Evolutionary conservation across 2,329 filamentous ascomycete genomes (phyloP), one percentile per base, ranked within the genome.

Genomic region (Paraconiothyrium brasiliense): DNA sequence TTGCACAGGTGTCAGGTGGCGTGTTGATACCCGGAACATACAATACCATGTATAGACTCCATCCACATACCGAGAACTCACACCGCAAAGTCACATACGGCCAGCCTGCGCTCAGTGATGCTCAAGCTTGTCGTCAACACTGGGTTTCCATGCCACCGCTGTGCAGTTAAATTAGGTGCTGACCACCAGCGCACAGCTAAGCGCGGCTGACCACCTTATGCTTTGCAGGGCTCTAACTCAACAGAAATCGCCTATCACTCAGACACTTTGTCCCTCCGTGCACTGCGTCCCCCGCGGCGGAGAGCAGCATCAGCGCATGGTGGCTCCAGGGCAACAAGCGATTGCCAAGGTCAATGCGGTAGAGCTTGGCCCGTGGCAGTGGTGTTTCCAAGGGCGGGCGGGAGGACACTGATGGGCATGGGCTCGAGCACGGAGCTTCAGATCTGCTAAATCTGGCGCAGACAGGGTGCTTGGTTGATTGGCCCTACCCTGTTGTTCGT

Each of bases 321-420:
- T 71, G 71, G 57, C 46, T 41, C 39, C 20, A 64, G 67, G 68
- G 61, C 57, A 52, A 66, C 60, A 61, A 68, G 60, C 61, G 62
- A 67, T 63, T 43, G 64, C 64, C 58, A 66, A 65, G 60, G 41
- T 69, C 68, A 59, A 77, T 76, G 73, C 72, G 56, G 50, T 41
- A 11, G 59, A 52, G 58, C 66, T 69, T 72, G 65, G 69, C 66
- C 52, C 61, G 69, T 70, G 62, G 57, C 67, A 71, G 63, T 51
- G 52, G 61, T 65, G 68, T 73, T 73, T 74, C 61, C 65, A 55
- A 57, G 57, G 47, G 34, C 35, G 35, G 37, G 41, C 9, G 20
- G 48, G 54, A 37, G 34, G 41, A 34, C 51, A 34, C 44, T 16
- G 32, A 3, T 9, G 41, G 4, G 37, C 55, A 37, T 14, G 13